Evolutionary conservation across 495 filamentous ascomycete genomes (phyloP), one percentile per base, ranked within the genome.

Genomic region (Amniculicola lignicola): DNA sequence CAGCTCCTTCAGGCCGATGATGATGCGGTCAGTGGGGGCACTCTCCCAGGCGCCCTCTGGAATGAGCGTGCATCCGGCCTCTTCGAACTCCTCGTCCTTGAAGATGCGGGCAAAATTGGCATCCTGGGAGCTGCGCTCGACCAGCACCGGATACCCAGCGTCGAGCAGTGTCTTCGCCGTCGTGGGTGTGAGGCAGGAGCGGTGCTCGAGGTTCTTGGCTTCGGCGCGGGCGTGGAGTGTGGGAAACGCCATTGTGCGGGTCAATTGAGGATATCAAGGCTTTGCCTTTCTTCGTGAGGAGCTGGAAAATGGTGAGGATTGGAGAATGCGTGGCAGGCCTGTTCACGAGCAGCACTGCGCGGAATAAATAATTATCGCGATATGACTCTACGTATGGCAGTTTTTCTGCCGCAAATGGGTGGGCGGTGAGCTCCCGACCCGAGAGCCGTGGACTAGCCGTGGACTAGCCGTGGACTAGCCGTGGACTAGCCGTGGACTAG

Each of bases 1-100:
- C 14, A 96, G 78, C 75, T 96, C 93, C 79, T 98, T 98, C 42
- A 98, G 78, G 31, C 93, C 92, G 38, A 75, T 63, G 56, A 96
- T 78, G 63, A 95, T 89, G 65, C 90, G 88, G 65, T 91, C 82
- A 52, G 89, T 82, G 2, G 93, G 89, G 0, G 84, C 88, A 66
- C 78, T 75, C 63, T 76, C 76, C 92, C 93, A 97, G 40, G 82
- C 88, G 24, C 87, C 84, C 63, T 88, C 85, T 14, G 84, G 82
- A 4, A 96, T 87, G n/a, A 96, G 75, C 3, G 74, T 84, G 22
- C 84, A 86, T 25, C 90, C 90, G 18, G 48, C 57, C 16, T 50
- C 23, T 29, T 66, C 71, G 67, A 81, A 85, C 67, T 84, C 82
- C 45, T 74, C 70, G 72, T 92, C 89, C 28, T 89, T 82, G 67